Evolutionary conservation across 345 rosid genomes (phyloP).

Genomic region (Aurinia saxatilis): DNA sequence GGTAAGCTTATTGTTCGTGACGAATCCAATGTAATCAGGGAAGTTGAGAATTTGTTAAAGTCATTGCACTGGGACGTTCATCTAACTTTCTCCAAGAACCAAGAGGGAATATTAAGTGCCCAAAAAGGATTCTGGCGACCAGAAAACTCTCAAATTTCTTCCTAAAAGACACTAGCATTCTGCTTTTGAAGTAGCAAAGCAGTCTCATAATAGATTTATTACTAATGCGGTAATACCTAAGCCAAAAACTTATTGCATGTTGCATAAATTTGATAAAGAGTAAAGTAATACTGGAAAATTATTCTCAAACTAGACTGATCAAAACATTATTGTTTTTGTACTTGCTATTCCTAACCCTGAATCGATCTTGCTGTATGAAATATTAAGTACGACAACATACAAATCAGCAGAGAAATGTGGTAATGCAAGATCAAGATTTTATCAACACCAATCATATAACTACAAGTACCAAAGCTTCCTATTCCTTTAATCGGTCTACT

Average conservation of each 20-base stretch:
- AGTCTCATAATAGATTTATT: too few species aligned
- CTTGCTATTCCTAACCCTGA: background rate
- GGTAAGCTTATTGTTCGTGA: conserved; percentile 75
- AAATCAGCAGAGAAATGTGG: background rate
- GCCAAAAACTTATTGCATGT: too few species aligned
- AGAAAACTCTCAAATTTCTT: conserved; percentile 31
- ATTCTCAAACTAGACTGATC: too few species aligned
- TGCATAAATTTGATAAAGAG: too few species aligned
- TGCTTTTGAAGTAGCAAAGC: too few species aligned
- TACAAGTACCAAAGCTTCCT: too few species aligned
- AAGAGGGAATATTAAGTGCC: conserved; percentile 80
- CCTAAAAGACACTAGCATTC: background rate
- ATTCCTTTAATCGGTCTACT: too few species aligned
- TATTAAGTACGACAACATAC: background rate
- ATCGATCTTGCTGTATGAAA: background rate
- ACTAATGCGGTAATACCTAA: too few species aligned
- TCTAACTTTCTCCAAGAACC: conserved; percentile 60
- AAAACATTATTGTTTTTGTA: background rate
- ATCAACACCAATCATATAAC: background rate
- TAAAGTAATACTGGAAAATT: too few species aligned
- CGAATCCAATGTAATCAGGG: conserved; percentile 49
- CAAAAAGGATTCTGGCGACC: conserved; percentile 95
- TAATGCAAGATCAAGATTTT: background rate
- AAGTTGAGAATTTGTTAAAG: conserved; percentile 70
- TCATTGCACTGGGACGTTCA: conserved; percentile 81